phyloP scores from a whole-genome alignment of 192 early-diverging fungal genomes.

The Coemansia sp. region DNA sequence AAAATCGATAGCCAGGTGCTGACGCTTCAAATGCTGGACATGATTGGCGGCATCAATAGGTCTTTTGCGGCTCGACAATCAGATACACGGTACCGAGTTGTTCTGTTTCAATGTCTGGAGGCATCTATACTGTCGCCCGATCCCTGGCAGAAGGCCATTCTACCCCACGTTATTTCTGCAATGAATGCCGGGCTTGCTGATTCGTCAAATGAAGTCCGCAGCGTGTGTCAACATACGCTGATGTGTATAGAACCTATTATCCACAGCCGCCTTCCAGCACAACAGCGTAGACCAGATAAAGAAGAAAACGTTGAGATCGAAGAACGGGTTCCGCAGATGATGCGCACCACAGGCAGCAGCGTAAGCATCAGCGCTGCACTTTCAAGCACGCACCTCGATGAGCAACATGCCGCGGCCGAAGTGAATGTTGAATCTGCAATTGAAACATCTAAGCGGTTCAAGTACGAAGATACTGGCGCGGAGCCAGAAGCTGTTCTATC shows the following conservation, averaged over 20 bases:
- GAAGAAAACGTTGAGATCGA: conserved; percentile 24
- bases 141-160: conserved; percentile 45
- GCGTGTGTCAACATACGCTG: conserved; percentile 20
- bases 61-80: conserved; percentile 33
- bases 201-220: conserved; percentile 21
- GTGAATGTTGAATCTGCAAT: background rate
- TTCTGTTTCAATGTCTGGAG: conserved; percentile 32
- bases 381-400: conserved; percentile 8
- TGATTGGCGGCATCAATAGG: conserved; percentile 23
- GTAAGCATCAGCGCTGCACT: conserved; percentile 21
- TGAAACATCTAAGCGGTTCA: conserved; percentile 24
- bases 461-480: background rate
- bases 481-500: background rate
- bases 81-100: conserved; percentile 17
- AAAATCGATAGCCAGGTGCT: conserved; percentile 37
- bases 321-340: conserved; percentile 9
- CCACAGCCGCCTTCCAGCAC: conserved; percentile 46
- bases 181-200: conserved; percentile 34
- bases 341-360: conserved; percentile 11
- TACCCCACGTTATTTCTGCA: conserved; percentile 40
- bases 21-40: conserved; percentile 35
- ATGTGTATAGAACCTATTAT: conserved; percentile 35
- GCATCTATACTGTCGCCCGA: conserved; percentile 50
- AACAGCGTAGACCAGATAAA: conserved; percentile 41
- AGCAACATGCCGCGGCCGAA: background rate